Base-by-base conservation (phyloP, 805 yeast species). In the Starmerella sp. region DNA sequence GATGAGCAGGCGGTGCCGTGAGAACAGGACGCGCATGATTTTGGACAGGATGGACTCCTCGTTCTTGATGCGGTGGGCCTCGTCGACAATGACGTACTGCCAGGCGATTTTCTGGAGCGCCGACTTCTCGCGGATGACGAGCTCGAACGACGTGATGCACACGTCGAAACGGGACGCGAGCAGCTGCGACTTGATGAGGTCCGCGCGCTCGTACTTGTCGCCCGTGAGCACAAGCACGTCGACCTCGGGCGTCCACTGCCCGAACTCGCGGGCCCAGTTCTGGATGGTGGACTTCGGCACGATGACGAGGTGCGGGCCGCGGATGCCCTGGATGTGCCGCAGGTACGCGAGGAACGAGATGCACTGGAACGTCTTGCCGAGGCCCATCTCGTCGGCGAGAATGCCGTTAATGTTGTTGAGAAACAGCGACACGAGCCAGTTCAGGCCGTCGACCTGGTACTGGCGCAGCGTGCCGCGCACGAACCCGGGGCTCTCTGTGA, bases 371-470 rank as follows among this genome's bases (percentile, higher is more conserved):
- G 98, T 91, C 69, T 91, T 91, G 54, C 98, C 98, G 31, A 91
- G 75, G 2, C 98, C 98, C 98, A 93, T 91, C 69, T 91, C 98
- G 69, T 91, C 98, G 7, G 98, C 98, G 47, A 91, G 72, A 39
- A 91, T 91, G 13, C 98, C 98, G 4, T 95, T 85, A 36, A 91
- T 75, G 55, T 84, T 77, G 66, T 91, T 87, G 62, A 87, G 90
- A 66, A 88, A 86, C 31, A 93, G 71, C 0, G 93, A 81, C 11
- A 91, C 83, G 54, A 91, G 75, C 98, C 98, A 91, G 69, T 93
- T 93, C 52, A 91, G 76, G 48, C 98, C 98, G 66, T 89, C 96
- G 37, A 91, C 74, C 71, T 91, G 98, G 67, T 93, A 91, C 63
- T 86, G 95, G 66, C 98, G 77, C 57, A 93, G 72, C 50, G 68